phyloP scores from a whole-genome alignment of 2,329 filamentous ascomycete species.

The Gliomastix tumulicola region DNA sequence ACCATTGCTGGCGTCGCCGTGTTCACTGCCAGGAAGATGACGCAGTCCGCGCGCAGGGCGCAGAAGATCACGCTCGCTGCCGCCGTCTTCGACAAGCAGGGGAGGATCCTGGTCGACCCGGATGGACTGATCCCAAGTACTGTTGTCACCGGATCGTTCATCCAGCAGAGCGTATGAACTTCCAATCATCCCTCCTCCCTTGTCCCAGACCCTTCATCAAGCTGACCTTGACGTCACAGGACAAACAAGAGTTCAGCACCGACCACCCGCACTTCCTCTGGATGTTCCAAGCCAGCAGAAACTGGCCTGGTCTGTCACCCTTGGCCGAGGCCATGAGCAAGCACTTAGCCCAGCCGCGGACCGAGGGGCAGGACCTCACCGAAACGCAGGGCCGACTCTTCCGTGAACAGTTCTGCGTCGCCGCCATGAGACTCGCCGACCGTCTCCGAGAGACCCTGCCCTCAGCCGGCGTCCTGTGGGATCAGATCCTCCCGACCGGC shows the following conservation, averaged over 20 bases:
- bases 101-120: conserved; percentile 61
- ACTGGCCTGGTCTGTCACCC: conserved; percentile 64
- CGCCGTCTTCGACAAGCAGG: conserved; percentile 60
- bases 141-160: conserved; percentile 73
- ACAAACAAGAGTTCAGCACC: conserved; percentile 68
- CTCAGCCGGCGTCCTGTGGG: conserved; percentile 63
- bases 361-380: background rate
- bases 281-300: conserved; percentile 75
- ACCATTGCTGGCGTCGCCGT: conserved; percentile 50
- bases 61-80: conserved; percentile 54
- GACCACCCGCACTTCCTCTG: conserved; percentile 78
- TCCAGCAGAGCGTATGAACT: too few relatives aligned
- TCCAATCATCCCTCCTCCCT: background rate
- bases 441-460: conserved; percentile 57
- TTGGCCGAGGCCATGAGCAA: conserved; percentile 33
- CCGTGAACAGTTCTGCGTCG: conserved; percentile 75
- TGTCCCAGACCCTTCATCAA: too few relatives aligned
- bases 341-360: background rate
- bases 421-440: conserved; percentile 66
- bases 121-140: conserved; percentile 63
- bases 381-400: conserved; percentile 44
- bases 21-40: conserved; percentile 44
- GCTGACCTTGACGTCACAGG: too few relatives aligned
- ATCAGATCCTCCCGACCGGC: conserved; percentile 67
- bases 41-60: conserved; percentile 48